A percentile compares a stretch with the other conserved stretches of the same genome.
phyloP scores from a whole-genome alignment of 1,284 basidiomycete genomes.

The Laetiporus sulphureus region DNA sequence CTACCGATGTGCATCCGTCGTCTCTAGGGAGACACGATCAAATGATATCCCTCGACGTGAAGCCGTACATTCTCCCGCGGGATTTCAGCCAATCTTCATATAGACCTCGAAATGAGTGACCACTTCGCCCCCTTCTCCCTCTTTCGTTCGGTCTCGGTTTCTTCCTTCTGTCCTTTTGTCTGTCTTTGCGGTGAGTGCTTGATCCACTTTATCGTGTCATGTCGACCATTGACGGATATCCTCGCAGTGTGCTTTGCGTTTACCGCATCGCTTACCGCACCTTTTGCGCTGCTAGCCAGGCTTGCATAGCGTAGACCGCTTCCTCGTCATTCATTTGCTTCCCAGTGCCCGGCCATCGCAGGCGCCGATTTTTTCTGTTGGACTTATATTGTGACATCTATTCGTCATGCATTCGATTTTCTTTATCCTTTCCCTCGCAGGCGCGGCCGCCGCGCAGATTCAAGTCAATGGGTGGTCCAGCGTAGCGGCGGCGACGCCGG shows the following conservation, averaged over 20 bases:
- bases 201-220: conserved; percentile 10
- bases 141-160: conserved; percentile 25
- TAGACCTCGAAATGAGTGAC: conserved; percentile 12
- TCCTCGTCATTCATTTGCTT: conserved; percentile 33
- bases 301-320: conserved; percentile 65
- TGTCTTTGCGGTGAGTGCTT: conserved; percentile 33
- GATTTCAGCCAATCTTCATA: conserved; percentile 17
- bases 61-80: conserved; percentile 16
- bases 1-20: no score
- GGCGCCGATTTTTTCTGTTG: conserved; percentile 16
- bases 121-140: conserved; percentile 25
- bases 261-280: conserved; percentile 29
- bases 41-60: conserved; percentile 21
- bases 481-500: conserved; percentile 29
- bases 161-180: conserved; percentile 34
- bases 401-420: conserved; percentile 58
- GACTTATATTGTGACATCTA: conserved; percentile 23
- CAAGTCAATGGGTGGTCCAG: conserved; percentile 45
- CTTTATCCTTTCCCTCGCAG: conserved; percentile 49
- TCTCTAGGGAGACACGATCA: conserved; percentile 32
- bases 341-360: conserved; percentile 27
- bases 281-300: conserved; percentile 29
- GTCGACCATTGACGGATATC: no score
- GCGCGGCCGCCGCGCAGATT: conserved; percentile 47
- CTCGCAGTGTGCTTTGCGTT: conserved; percentile 23